These are phyloP conservation scores for Blastobotrys chiropterorum DNA, from an alignment of 805 yeast genomes.

Conservation along the genomic window DNA sequence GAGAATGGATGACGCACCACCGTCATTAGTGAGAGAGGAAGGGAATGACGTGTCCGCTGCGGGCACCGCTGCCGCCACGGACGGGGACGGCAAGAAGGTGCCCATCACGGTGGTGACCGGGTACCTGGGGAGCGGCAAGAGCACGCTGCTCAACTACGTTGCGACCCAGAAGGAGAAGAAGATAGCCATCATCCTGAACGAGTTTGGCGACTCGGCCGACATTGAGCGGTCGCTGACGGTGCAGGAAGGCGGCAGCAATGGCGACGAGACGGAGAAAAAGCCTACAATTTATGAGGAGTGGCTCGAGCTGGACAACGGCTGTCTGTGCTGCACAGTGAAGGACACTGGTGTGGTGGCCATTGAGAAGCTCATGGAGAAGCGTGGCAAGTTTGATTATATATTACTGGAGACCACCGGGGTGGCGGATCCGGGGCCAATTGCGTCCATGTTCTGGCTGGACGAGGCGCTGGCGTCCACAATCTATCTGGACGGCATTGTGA, in stretches of 20 bases:
- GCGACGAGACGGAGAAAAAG: constrained; percentile 1
- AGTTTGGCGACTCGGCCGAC: constrained; percentile 84
- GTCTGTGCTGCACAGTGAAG: constrained; percentile 92
- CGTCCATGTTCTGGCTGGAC: constrained; percentile 96
- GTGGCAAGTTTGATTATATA: constrained; percentile 81
- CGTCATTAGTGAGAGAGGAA: not conserved
- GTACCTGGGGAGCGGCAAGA: constrained; percentile 87
- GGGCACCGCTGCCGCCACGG: not conserved
- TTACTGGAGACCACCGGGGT: constrained; percentile 90
- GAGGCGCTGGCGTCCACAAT: constrained; percentile 79
- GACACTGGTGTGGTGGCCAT: constrained; percentile 94
- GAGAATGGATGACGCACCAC: not conserved
- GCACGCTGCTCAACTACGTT: constrained; percentile 67
- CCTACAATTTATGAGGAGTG: constrained; percentile 70
- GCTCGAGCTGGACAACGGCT: constrained; percentile 95
- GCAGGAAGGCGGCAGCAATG: constrained; percentile 36
- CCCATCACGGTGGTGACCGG: constrained; percentile 95
- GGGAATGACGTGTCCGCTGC: not conserved
- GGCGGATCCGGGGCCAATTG: constrained; percentile 97
- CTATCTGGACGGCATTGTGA: constrained; percentile 84
- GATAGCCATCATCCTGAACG: constrained; percentile 82
- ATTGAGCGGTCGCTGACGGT: constrained; percentile 84
- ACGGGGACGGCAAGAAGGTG: constrained; percentile 45
- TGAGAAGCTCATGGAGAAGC: constrained; percentile 70
- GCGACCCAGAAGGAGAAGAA: constrained; percentile 59